Evolutionary conservation across 176 grass and related monocot species (phyloP).

Genomic region (Phoenix dactylifera): DNA sequence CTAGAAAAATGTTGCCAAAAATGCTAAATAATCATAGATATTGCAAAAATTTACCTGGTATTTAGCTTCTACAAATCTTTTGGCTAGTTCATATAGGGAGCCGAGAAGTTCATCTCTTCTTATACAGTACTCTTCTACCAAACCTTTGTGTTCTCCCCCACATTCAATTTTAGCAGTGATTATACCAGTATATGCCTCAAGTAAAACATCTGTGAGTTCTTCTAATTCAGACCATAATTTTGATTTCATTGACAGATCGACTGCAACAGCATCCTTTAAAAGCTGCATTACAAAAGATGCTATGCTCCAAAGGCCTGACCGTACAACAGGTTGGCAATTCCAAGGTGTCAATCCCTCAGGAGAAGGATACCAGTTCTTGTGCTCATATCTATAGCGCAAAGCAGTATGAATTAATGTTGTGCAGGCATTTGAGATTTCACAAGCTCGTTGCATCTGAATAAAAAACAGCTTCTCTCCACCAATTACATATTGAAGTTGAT

Average conservation of each 20-base stretch:
- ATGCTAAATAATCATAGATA: slow-evolving; percentile 5
- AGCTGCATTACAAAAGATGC: slow-evolving; percentile 66
- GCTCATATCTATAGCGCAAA: slow-evolving; percentile 53
- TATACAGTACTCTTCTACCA: slow-evolving; percentile 74
- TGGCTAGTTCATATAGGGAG: slow-evolving; percentile 70
- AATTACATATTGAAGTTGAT: slow-evolving; percentile 68
- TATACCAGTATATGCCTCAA: slow-evolving; percentile 64
- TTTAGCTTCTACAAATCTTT: slow-evolving; percentile 68
- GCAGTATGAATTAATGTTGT: slow-evolving; percentile 48
- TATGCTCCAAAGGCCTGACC: slow-evolving; percentile 78
- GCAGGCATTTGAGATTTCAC: slow-evolving; percentile 83
- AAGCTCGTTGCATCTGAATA: slow-evolving; percentile 53
- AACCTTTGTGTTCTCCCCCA: slow-evolving; percentile 55
- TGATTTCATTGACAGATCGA: slow-evolving; percentile 47
- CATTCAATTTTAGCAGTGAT: slow-evolving; percentile 86
- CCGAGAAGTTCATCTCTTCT: slow-evolving; percentile 84
- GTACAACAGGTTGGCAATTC: slow-evolving; percentile 69
- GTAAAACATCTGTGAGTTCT: slow-evolving; percentile 63
- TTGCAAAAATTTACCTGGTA: slow-evolving; percentile 42
- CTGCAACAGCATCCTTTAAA: slow-evolving; percentile 42
- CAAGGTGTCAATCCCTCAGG: slow-evolving; percentile 79
- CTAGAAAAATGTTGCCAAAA: slow-evolving; percentile 7
- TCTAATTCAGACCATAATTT: slow-evolving; percentile 68
- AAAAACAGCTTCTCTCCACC: slow-evolving; percentile 43
- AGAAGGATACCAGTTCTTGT: slow-evolving; percentile 89